A percentile compares a stretch with the other conserved stretches of the same genome.
Evolutionary conservation across 257 asterid species (phyloP).

Genomic region (Gentiana macrophylla): DNA sequence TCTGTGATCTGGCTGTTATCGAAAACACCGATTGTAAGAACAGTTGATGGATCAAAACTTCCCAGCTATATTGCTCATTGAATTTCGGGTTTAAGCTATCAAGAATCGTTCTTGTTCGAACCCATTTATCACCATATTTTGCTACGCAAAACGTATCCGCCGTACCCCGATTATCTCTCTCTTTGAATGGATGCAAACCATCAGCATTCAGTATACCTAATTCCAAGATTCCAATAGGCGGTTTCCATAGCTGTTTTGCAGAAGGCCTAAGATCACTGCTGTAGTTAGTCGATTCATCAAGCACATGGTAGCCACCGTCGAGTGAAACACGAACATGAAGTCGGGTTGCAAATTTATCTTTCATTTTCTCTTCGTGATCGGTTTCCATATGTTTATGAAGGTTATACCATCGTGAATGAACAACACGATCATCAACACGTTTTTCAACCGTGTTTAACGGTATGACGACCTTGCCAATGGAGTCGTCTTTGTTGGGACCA

Average conservation of each 20-base stretch:
- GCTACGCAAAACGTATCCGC: slow-evolving; percentile 83
- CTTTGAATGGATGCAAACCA: slow-evolving; percentile 69
- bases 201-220: slow-evolving; percentile 65
- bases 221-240: slow-evolving; percentile 64
- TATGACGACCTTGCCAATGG: slow-evolving; percentile 47
- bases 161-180: slow-evolving; percentile 54
- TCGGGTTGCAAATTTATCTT: slow-evolving; percentile 61
- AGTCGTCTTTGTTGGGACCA: slow-evolving; percentile 62
- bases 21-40: slow-evolving; percentile 77
- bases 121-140: slow-evolving; percentile 85
- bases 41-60: slow-evolving; percentile 91
- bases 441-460: slow-evolving; percentile 54
- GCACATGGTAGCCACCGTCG: slow-evolving; percentile 94
- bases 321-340: slow-evolving; percentile 68
- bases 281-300: slow-evolving; percentile 77
- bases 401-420: slow-evolving; percentile 62
- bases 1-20: slow-evolving; percentile 38
- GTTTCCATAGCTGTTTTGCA: slow-evolving; percentile 87
- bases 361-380: slow-evolving; percentile 53
- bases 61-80: slow-evolving; percentile 97
- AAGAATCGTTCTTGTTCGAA: slow-evolving; percentile 67
- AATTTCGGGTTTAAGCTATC: slow-evolving; percentile 78
- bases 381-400: slow-evolving; percentile 33
- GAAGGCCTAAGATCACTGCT: slow-evolving; percentile 87
- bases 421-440: slow-evolving; percentile 57